Conservation (phyloP, 1,139 yeast species). For the Magnusiomyces suaveolens region DNA sequence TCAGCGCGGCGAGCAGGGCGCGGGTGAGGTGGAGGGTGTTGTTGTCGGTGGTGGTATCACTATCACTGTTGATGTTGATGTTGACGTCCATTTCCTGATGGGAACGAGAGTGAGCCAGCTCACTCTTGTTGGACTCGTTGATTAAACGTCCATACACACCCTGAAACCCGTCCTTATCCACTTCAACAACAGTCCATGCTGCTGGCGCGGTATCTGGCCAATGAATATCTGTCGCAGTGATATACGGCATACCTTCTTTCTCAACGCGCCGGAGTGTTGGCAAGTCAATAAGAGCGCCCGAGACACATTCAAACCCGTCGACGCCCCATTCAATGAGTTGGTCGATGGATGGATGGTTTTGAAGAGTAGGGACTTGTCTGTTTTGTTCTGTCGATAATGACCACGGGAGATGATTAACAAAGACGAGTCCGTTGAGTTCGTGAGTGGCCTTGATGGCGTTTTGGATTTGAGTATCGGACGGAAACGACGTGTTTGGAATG, state of each 20-base stretch:
- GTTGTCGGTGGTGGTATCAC: too few relatives aligned
- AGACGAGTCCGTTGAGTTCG: constrained; percentile 21
- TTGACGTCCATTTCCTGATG: too few relatives aligned
- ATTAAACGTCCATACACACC: too few relatives aligned
- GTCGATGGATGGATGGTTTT: constrained; percentile 20
- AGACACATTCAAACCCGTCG: constrained; percentile 22
- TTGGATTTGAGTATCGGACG: constrained; percentile 19
- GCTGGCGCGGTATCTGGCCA: constrained; percentile 17
- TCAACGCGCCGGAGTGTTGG: constrained; percentile 18
- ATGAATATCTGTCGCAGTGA: constrained; percentile 23
- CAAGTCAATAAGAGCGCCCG: constrained; percentile 21
- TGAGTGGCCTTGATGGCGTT: constrained; percentile 18
- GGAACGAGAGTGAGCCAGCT: too few relatives aligned
- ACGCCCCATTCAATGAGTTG: constrained; percentile 22
- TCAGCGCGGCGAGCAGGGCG: neutral
- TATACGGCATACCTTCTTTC: constrained; percentile 18
- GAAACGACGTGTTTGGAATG: constrained; percentile 18
- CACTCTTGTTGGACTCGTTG: too few relatives aligned
- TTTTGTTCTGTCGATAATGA: constrained; percentile 19
- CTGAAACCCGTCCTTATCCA: too few relatives aligned
- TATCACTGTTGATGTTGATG: too few relatives aligned
- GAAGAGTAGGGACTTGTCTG: constrained; percentile 18
- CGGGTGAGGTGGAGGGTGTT: neutral
- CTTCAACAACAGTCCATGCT: constrained; percentile 21
- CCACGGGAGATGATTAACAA: constrained; percentile 25